Evolutionary conservation across 805 yeast species (phyloP).

Genomic region (Schizosaccharomyces cryophilus): DNA sequence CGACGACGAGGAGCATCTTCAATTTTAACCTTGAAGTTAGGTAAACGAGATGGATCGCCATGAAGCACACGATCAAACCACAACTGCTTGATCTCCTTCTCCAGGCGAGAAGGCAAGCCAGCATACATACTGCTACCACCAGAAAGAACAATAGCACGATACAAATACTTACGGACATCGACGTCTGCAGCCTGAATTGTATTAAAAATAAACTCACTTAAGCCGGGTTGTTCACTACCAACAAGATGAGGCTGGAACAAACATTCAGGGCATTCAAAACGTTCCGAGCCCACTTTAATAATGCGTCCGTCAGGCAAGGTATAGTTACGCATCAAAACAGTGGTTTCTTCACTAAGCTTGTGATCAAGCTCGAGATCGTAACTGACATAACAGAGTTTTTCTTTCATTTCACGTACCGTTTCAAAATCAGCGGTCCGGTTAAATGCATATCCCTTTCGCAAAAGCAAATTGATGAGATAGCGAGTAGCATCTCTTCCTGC

Average conservation of each 20-base stretch:
- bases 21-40: conserved; percentile 77
- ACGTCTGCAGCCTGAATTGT: conserved; percentile 88
- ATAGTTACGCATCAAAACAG: conserved; percentile 73
- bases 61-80: conserved; percentile 78
- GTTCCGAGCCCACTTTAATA: conserved; percentile 79
- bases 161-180: conserved; percentile 70
- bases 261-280: conserved; percentile 93
- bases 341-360: conserved; percentile 77
- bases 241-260: conserved; percentile 86
- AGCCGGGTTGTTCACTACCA: conserved; percentile 90
- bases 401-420: conserved; percentile 83
- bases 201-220: conserved; percentile 77
- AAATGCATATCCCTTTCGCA: conserved; percentile 92
- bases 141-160: conserved; percentile 75
- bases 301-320: conserved; percentile 94
- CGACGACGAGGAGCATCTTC: conserved; percentile 98
- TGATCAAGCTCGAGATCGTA: conserved; percentile 81
- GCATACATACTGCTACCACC: conserved; percentile 99
- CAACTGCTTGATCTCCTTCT: conserved; percentile 83
- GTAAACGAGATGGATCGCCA: conserved; percentile 61
- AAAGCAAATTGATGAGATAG: conserved; percentile 65
- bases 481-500: conserved; percentile 98
- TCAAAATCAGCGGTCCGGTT: conserved; percentile 98
- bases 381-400: conserved; percentile 83
- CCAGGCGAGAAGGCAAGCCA: conserved; percentile 84